Evolutionary conservation across 805 yeast genomes (phyloP).

Genomic region (Jamesozyma lodderae): DNA sequence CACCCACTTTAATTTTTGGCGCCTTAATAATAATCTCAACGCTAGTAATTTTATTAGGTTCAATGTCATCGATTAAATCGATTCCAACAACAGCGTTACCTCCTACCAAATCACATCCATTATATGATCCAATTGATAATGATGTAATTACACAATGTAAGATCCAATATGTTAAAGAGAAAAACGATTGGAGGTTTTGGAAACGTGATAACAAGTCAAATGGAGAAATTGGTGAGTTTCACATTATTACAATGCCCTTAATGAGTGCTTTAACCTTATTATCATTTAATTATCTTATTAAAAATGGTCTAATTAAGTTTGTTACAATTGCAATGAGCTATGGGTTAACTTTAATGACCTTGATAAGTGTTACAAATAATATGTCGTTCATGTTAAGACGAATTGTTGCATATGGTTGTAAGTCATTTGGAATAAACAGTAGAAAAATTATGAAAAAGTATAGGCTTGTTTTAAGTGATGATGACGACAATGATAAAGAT

Average conservation of each 20-base stretch:
- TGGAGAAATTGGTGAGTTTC: background rate
- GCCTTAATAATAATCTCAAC: conserved; percentile 12
- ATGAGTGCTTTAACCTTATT: background rate
- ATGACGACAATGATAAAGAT: conserved; percentile 30
- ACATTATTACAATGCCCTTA: background rate
- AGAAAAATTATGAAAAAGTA: conserved; percentile 24
- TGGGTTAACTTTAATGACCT: background rate
- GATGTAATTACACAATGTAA: conserved; percentile 22
- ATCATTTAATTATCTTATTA: background rate
- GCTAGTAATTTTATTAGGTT: conserved; percentile 28
- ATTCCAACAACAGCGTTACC: conserved; percentile 26
- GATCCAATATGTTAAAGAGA: conserved; percentile 13
- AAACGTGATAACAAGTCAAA: conserved; percentile 8
- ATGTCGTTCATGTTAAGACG: background rate
- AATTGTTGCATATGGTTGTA: conserved; percentile 8
- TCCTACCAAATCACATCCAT: conserved; percentile 32
- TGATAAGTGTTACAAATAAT: background rate
- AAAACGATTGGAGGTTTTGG: background rate
- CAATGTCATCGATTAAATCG: conserved; percentile 29
- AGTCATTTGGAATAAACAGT: conserved; percentile 24
- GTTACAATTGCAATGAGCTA: background rate
- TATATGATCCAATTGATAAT: conserved; percentile 36
- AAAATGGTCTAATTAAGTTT: background rate
- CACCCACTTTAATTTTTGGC: background rate
- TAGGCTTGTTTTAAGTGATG: conserved; percentile 33